phyloP scores from a whole-genome alignment of 1,284 basidiomycete species.

The Cryptococcus maquisensis region DNA sequence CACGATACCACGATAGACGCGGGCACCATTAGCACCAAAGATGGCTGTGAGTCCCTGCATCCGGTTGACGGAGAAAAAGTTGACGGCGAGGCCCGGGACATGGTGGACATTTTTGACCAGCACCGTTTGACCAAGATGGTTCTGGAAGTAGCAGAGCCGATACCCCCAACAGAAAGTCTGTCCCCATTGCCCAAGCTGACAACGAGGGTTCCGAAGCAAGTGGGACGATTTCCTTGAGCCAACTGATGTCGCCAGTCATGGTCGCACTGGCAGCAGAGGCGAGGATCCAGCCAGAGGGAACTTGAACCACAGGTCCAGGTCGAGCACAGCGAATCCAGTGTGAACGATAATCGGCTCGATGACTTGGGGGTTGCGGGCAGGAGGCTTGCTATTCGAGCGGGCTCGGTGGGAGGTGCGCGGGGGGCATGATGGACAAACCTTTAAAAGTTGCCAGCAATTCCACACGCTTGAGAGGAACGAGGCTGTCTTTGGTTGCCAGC shows the following conservation, averaged over 20 bases:
- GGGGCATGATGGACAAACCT: too few relatives aligned
- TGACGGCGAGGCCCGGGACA: conserved; percentile 5
- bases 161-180: not conserved
- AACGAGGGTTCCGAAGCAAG: not conserved
- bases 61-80: not conserved
- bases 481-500: too few relatives aligned
- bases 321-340: too few relatives aligned
- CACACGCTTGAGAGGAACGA: too few relatives aligned
- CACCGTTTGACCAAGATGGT: not conserved
- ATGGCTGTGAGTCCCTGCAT: too few relatives aligned
- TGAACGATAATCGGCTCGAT: too few relatives aligned
- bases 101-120: not conserved
- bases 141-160: not conserved
- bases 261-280: conserved; percentile 2
- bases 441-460: too few relatives aligned
- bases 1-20: not conserved
- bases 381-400: too few relatives aligned
- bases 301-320: too few relatives aligned
- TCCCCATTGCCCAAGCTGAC: not conserved
- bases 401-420: too few relatives aligned
- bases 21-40: too few relatives aligned
- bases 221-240: conserved; percentile 1
- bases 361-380: too few relatives aligned
- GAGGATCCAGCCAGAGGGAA: conserved; percentile 1
- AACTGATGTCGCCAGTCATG: conserved; percentile 3